Evolutionary conservation across 2,329 filamentous ascomycete species (phyloP).

Genomic region (Stachybotrys elegans): DNA sequence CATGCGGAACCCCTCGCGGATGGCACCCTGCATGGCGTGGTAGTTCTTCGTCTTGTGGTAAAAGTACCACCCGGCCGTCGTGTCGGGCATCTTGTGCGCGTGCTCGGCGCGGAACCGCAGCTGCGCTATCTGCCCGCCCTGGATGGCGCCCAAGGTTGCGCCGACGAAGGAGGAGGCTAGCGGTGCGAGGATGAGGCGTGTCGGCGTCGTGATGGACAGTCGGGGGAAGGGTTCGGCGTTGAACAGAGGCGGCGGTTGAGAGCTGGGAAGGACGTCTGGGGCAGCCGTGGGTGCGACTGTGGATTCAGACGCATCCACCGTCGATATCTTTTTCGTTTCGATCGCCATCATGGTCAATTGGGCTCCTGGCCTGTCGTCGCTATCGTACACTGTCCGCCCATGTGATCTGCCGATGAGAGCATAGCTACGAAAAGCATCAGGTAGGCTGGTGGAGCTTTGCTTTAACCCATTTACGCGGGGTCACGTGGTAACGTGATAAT

Average conservation of each 20-base stretch:
- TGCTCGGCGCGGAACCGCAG: conserved; percentile 93
- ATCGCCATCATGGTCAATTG: no score
- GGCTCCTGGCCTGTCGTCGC: no score
- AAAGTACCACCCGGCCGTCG: conserved; percentile 88
- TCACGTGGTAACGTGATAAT: conserved; percentile 23
- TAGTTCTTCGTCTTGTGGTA: conserved; percentile 99
- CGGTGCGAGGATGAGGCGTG: conserved; percentile 62
- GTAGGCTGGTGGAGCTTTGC: background rate
- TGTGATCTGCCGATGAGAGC: no score
- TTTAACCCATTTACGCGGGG: conserved; percentile 14
- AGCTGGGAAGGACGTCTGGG: no score
- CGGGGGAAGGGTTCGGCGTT: conserved; percentile 32
- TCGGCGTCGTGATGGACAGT: conserved; percentile 57
- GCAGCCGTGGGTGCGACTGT: no score
- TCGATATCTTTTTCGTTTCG: no score
- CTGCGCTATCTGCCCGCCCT: conserved; percentile 69
- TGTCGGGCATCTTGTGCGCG: conserved; percentile 82
- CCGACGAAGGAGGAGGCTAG: conserved; percentile 63
- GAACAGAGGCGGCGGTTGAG: background rate
- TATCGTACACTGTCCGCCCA: no score
- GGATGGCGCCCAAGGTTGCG: conserved; percentile 62
- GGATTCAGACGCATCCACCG: no score
- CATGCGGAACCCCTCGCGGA: conserved; percentile 74
- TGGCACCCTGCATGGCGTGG: conserved; percentile 69
- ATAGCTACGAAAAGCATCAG: no score